Base-by-base conservation (phyloP, 108 stramenopile species). In the Cyclotella cryptica region DNA sequence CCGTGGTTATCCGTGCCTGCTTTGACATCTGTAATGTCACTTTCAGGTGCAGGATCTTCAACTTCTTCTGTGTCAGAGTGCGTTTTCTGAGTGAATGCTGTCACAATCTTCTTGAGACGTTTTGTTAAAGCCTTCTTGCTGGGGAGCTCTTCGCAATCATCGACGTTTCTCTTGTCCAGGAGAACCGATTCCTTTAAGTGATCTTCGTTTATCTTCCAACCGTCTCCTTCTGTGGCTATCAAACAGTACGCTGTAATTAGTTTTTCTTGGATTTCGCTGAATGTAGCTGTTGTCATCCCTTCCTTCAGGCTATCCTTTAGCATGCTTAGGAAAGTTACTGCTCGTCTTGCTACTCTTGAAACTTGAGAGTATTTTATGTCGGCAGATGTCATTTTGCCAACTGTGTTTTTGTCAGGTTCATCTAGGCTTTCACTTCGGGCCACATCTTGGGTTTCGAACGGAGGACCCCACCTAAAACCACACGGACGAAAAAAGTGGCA, bases 401-500 rank as follows among this genome's bases (percentile, higher is more conserved):
- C 44, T 51, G 21, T 19, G 14, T 69, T 64, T 64, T 15, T 41
- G 19, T 74, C 49, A 47, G 49, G 35, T 77, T 47, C 3, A 62
- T 43, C 58, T 62, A 10, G 15, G 24, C 75, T 70, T 64, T 69
- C 45, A 19, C 45, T 49, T 21, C 41, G 58, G 10, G 61, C 0
- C 28, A 53, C 42, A 40, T 59, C 58, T 21, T 47, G 41, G 42
- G 63, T 74, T 49, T 88, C 86, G 62, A 92, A 93, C 12, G 94
- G 92, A 46, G 73, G 63, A 11, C 89, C 89, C 94, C 94, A 95
- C 41, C 77, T 66, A n/a, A n/a, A n/a, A n/a, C n/a, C n/a, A n/a
- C n/a, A n/a, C n/a, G n/a, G n/a, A n/a, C n/a, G n/a, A n/a, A n/a
- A n/a, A n/a, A n/a, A n/a, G n/a, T n/a, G n/a, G n/a, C n/a, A n/a